These are phyloP conservation scores for Hemileccinum rubropunctum DNA, from an alignment of 768 basidiomycete species.

Conservation along the genomic window DNA sequence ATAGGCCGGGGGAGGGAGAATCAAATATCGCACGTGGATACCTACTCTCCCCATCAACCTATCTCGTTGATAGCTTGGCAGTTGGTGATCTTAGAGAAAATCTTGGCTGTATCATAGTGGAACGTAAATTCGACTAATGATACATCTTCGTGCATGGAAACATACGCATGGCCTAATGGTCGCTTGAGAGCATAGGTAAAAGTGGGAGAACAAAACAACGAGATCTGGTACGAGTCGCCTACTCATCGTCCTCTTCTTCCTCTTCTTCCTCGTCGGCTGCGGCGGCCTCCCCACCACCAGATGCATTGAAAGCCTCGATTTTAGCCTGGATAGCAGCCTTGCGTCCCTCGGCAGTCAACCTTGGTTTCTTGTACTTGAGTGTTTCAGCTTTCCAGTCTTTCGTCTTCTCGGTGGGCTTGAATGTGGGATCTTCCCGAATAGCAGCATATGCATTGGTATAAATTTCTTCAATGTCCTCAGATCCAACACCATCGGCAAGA, in stretches of 20 bases:
- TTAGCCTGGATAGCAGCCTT: constrained; percentile 78
- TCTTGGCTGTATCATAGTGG: constrained; percentile 26
- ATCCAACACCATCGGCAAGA: constrained; percentile 92
- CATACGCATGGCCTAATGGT: constrained; percentile 18
- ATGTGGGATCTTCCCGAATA: constrained; percentile 91
- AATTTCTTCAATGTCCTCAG: constrained; percentile 96
- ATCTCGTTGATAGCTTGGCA: constrained; percentile 56
- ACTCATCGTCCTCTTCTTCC: constrained; percentile 49
- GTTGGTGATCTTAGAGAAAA: constrained; percentile 43
- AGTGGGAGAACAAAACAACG: background rate
- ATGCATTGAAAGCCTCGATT: constrained; percentile 86
- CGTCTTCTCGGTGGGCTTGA: constrained; percentile 86
- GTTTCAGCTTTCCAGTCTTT: constrained; percentile 90
- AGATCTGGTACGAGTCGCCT: constrained; percentile 29
- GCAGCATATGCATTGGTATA: constrained; percentile 91
- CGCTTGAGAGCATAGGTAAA: constrained; percentile 11
- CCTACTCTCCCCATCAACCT: constrained; percentile 34
- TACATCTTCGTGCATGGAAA: constrained; percentile 12
- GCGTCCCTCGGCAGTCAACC: constrained; percentile 76
- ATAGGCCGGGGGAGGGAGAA: constrained; percentile 42
- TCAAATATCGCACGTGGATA: constrained; percentile 42
- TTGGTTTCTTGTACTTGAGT: constrained; percentile 63
- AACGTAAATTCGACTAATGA: constrained; percentile 3
- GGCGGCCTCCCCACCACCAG: constrained; percentile 44
- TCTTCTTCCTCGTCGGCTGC: constrained; percentile 38